Evolutionary conservation across 2,329 filamentous ascomycete species (phyloP).

Genomic region (Orbilia quercus): DNA sequence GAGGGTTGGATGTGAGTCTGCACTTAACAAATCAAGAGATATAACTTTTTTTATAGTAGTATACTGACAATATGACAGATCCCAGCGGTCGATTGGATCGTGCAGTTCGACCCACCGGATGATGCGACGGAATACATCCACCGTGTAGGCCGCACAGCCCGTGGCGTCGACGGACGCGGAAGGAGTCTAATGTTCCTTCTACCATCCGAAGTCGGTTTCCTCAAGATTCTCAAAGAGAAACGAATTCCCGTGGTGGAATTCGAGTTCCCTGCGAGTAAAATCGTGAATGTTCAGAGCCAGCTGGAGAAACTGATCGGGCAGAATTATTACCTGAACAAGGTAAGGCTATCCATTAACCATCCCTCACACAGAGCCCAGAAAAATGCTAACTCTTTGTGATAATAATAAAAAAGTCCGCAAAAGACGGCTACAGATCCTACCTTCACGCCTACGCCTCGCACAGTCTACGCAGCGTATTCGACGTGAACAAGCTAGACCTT

Average conservation of each 20-base stretch:
- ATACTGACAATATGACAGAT: constrained; percentile 68
- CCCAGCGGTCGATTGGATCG: constrained; percentile 93
- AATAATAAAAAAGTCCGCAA: constrained; percentile 42
- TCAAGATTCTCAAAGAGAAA: constrained; percentile 88
- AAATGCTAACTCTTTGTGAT: not conserved
- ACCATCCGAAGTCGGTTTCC: constrained; percentile 89
- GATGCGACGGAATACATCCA: constrained; percentile 93
- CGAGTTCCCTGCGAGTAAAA: constrained; percentile 91
- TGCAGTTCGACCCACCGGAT: constrained; percentile 95
- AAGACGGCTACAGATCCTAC: constrained; percentile 79
- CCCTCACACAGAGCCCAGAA: too few relatives aligned
- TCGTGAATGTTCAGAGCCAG: constrained; percentile 88
- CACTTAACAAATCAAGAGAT: not conserved
- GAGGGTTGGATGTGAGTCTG: constrained; percentile 81
- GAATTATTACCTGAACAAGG: constrained; percentile 97
- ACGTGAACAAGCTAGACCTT: constrained; percentile 82
- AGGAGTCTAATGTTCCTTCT: constrained; percentile 92
- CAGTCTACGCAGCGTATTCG: constrained; percentile 82
- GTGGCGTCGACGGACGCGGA: constrained; percentile 68
- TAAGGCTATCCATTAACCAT: constrained; percentile 18
- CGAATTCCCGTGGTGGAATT: constrained; percentile 95
- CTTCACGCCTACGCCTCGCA: constrained; percentile 94
- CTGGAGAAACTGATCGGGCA: constrained; percentile 92
- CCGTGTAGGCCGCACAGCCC: constrained; percentile 91
- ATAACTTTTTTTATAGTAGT: too few relatives aligned